Evolutionary conservation across 148 eudicot genomes (phyloP).

Genomic region (Vaccinium macrocarpon): DNA sequence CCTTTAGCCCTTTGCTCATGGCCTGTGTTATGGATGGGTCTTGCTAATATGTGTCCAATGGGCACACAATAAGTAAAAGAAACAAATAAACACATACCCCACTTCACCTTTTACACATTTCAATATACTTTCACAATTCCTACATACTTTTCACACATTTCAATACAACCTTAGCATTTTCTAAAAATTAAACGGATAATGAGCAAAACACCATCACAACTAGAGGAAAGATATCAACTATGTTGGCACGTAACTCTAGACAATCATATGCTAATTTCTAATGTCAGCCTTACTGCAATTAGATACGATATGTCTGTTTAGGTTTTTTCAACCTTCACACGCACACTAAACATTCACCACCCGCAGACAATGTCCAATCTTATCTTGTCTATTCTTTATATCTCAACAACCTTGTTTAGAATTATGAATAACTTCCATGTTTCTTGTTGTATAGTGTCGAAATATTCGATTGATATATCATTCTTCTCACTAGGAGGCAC

Average conservation of each 20-base stretch:
- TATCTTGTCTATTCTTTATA: neutral
- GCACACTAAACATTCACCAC: neutral
- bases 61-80: no score
- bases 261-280: neutral
- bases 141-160: no score
- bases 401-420: neutral
- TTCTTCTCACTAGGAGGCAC: no score
- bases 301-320: neutral
- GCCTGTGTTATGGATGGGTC: no score
- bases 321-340: neutral
- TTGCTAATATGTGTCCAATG: no score
- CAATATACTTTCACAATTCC: no score
- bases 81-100: no score
- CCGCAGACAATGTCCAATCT: neutral
- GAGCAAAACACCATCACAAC: neutral
- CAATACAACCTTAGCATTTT: no score
- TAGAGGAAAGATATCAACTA: neutral
- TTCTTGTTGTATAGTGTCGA: neutral
- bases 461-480: no score
- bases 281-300: neutral
- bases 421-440: neutral
- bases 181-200: no score
- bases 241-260: neutral
- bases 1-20: slow-evolving; percentile 7
- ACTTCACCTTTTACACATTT: no score